A percentile compares a stretch with the other conserved stretches of the same genome.
Evolutionary conservation across 1,284 basidiomycete genomes (phyloP).

Genomic region (Agroathelia rolfsii): DNA sequence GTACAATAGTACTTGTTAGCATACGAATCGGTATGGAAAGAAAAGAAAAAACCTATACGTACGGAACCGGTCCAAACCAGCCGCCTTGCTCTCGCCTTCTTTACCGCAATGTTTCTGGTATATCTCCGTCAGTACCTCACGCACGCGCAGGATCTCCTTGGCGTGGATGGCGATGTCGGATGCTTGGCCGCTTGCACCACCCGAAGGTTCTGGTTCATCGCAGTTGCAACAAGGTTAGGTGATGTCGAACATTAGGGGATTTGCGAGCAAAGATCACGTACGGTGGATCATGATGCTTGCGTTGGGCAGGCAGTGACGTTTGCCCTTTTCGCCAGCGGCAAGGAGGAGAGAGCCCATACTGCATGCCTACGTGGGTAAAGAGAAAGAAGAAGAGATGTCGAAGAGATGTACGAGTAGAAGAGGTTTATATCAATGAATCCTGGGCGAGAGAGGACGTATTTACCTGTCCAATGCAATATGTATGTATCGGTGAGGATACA

Average conservation of each 20-base stretch:
- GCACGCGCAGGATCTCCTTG: constrained; percentile 83
- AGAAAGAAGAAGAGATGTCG: too few relatives aligned
- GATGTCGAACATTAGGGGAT: too few relatives aligned
- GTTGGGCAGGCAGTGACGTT: constrained; percentile 83
- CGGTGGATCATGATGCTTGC: constrained; percentile 96
- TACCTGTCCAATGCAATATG: constrained; percentile 90
- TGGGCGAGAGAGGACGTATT: too few relatives aligned
- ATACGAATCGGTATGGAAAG: constrained; percentile 12
- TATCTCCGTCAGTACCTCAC: constrained; percentile 72
- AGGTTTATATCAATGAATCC: too few relatives aligned
- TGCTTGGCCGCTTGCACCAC: constrained; percentile 87
- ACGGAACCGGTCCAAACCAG: constrained; percentile 74
- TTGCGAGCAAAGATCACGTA: too few relatives aligned
- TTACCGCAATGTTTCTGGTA: constrained; percentile 74
- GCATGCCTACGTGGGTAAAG: too few relatives aligned
- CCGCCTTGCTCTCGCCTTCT: constrained; percentile 51
- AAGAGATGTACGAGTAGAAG: too few relatives aligned
- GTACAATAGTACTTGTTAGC: constrained; percentile 9
- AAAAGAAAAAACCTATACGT: constrained; percentile 22
- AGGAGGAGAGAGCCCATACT: constrained; percentile 90
- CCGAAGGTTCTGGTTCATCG: constrained; percentile 96
- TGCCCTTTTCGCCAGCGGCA: constrained; percentile 76
- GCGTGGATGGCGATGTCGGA: constrained; percentile 92
- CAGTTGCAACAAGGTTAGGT: too few relatives aligned
- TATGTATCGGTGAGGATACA: constrained; percentile 87